phyloP scores from a whole-genome alignment of 164 flowering plant species.

The Aristolochia contorta region DNA sequence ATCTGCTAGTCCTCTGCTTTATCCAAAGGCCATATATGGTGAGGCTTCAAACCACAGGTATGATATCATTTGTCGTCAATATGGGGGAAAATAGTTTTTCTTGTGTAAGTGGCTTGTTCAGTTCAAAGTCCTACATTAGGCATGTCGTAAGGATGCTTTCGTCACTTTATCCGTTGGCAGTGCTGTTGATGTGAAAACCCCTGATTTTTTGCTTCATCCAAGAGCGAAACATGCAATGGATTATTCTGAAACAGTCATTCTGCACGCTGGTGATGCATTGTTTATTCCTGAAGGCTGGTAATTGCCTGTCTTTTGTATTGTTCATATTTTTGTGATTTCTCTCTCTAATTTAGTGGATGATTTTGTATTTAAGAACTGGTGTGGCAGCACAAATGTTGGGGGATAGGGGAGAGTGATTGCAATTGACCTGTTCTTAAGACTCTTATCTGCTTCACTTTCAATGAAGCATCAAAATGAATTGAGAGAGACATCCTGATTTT shows the following conservation, averaged over 20 bases:
- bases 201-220: constrained; percentile 58
- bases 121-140: not conserved
- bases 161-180: constrained; percentile 25
- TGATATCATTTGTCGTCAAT: not conserved
- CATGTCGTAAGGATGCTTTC: not conserved
- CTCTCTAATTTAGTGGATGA: no score
- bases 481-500: no score
- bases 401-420: no score
- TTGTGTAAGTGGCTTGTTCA: not conserved
- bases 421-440: no score
- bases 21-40: constrained; percentile 81
- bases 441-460: no score
- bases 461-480: no score
- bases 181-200: constrained; percentile 57
- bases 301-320: constrained; percentile 2
- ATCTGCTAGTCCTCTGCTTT: constrained; percentile 65
- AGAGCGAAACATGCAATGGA: constrained; percentile 51
- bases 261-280: constrained; percentile 87
- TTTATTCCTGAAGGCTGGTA: constrained; percentile 99
- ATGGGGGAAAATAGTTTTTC: not conserved
- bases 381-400: no score
- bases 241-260: constrained; percentile 62
- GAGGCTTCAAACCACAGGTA: constrained; percentile 99
- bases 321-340: no score
- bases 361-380: no score